These are phyloP conservation scores for Tranzscheliella williamsii DNA, from an alignment of 1,284 basidiomycete species.

Conservation along the genomic window DNA sequence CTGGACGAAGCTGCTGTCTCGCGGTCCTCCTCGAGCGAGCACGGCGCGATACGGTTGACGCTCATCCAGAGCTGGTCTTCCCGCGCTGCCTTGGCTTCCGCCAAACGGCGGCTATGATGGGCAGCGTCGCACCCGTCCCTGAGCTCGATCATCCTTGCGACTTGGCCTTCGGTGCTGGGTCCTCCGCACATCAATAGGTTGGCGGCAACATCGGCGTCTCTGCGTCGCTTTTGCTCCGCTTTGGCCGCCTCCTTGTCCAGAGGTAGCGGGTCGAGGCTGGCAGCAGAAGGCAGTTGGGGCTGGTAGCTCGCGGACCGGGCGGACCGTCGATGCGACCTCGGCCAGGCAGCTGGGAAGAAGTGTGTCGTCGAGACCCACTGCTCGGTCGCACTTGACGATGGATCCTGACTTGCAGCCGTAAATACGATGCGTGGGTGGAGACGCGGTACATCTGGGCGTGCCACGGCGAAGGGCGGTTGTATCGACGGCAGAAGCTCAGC, in stretches of 20 bases:
- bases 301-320: constrained; percentile 29
- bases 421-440: constrained; percentile 19
- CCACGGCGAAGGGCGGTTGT: constrained; percentile 4
- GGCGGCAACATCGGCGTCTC: constrained; percentile 27
- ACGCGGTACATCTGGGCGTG: constrained; percentile 8
- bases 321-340: constrained; percentile 63
- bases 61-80: constrained; percentile 37
- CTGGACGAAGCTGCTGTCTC: not conserved
- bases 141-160: constrained; percentile 13
- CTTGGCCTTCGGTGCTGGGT: constrained; percentile 4
- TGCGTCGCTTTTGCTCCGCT: constrained; percentile 25
- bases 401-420: constrained; percentile 23
- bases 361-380: constrained; percentile 69
- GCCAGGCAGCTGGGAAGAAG: constrained; percentile 73
- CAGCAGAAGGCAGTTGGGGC: constrained; percentile 17
- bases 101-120: constrained; percentile 14
- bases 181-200: constrained; percentile 14
- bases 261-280: constrained; percentile 11
- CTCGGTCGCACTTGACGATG: constrained; percentile 32
- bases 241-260: constrained; percentile 21
- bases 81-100: constrained; percentile 16
- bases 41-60: constrained; percentile 27
- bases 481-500: constrained; percentile 27
- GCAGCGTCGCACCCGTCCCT: constrained; percentile 3
- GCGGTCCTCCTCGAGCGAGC: constrained; percentile 8